A percentile compares a stretch with the other conserved stretches of the same genome.
These are phyloP conservation scores for Coniochaeta pulveracea DNA, from an alignment of 2,329 filamentous ascomycete species.

Conservation along the genomic window DNA sequence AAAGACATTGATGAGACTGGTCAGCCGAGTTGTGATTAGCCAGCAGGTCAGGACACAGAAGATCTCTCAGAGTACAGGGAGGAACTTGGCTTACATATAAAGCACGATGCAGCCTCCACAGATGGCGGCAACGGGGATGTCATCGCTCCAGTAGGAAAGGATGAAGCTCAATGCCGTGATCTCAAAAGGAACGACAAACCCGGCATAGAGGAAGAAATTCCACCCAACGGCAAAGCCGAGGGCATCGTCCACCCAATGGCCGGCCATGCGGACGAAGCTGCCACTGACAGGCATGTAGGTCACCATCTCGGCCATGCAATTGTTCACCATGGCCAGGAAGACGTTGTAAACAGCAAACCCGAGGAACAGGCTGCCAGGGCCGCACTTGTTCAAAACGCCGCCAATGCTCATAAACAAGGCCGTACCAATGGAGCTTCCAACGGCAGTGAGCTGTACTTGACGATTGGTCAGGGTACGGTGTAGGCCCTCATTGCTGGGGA, in stretches of 20 bases:
- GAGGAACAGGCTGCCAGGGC: constrained; percentile 21
- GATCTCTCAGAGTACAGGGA: too few species aligned
- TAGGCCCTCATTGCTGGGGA: too few species aligned
- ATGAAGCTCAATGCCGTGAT: constrained; percentile 37
- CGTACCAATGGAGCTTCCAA: constrained; percentile 20
- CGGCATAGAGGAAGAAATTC: constrained; percentile 40
- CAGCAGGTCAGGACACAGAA: too few species aligned
- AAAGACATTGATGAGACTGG: constrained; percentile 25
- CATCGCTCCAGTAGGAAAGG: constrained; percentile 34
- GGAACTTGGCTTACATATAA: constrained; percentile 24
- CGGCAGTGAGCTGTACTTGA: constrained; percentile 21
- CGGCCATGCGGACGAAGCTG: constrained; percentile 31
- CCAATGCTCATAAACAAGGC: constrained; percentile 18
- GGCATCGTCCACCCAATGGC: constrained; percentile 34
- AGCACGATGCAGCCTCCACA: constrained; percentile 30
- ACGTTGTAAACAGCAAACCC: constrained; percentile 15
- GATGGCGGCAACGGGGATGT: constrained; percentile 30
- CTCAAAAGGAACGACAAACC: constrained; percentile 37
- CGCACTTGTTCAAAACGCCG: constrained; percentile 18
- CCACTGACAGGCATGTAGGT: constrained; percentile 33
- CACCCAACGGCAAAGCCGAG: constrained; percentile 33
- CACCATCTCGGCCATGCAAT: constrained; percentile 33
- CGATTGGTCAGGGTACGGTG: too few species aligned
- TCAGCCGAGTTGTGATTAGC: too few species aligned
- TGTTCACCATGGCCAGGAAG: constrained; percentile 16